A percentile compares a stretch with the other conserved stretches of the same genome.
Conservation (phyloP, 176 grass and related monocot species). For the Triticum urartu region DNA sequence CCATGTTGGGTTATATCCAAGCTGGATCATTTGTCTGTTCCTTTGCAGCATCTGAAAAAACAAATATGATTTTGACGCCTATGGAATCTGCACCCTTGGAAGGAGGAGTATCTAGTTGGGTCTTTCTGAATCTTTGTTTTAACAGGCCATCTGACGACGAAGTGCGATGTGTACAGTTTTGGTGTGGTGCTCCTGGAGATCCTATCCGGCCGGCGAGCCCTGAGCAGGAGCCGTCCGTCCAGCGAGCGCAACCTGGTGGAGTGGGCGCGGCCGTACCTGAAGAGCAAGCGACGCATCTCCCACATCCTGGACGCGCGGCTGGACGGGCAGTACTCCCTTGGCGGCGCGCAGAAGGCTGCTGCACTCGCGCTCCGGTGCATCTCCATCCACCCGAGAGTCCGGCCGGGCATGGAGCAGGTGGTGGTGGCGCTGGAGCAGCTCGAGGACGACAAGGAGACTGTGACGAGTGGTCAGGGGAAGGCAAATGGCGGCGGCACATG, state of each 20-base stretch:
- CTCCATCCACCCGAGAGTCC: slow-evolving; percentile 34
- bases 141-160: slow-evolving; percentile 54
- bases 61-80: neutral
- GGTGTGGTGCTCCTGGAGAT: slow-evolving; percentile 59
- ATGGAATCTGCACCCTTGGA: neutral
- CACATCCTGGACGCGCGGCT: slow-evolving; percentile 45
- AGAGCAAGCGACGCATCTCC: slow-evolving; percentile 37
- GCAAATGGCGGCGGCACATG: too few species aligned
- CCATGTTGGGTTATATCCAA: slow-evolving; percentile 8
- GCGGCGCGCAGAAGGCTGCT: slow-evolving; percentile 41
- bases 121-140: neutral
- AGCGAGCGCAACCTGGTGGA: slow-evolving; percentile 60
- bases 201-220: slow-evolving; percentile 30
- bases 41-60: neutral
- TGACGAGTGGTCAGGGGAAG: too few species aligned
- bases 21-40: neutral
- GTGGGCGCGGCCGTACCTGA: slow-evolving; percentile 57
- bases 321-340: slow-evolving; percentile 47
- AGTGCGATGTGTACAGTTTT: slow-evolving; percentile 67
- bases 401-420: slow-evolving; percentile 59
- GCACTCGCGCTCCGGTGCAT: slow-evolving; percentile 44
- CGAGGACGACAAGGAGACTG: slow-evolving; percentile 33
- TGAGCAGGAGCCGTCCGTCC: slow-evolving; percentile 43
- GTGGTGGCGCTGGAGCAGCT: slow-evolving; percentile 45
- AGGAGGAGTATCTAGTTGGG: too few species aligned